Evolutionary conservation across 2,329 filamentous ascomycete genomes (phyloP), one percentile per base, ranked within the genome.

Genomic region (Proliferodiscus dingleyae): DNA sequence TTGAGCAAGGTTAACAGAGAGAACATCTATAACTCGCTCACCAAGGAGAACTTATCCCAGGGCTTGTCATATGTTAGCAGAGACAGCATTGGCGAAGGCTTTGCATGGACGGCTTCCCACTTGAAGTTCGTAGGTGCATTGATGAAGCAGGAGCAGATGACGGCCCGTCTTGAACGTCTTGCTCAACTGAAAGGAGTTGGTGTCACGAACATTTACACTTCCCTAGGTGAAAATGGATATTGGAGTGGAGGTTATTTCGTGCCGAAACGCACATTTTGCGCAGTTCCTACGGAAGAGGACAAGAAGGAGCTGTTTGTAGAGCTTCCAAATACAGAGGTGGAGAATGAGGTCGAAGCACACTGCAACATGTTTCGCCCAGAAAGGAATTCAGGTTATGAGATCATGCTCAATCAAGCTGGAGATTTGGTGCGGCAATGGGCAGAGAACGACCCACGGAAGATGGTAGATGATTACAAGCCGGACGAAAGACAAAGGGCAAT

Each of bases 101-200:
- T 88, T 54, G 77, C 75, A 15, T 95, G 88, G 82, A 79, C 90
- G 3, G 81, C 83, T 0, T 86, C 85, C 13, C 89, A 95, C 64
- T 78, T 95, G 41, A 87, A 88, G 28, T 95, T 95, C 58, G 85
- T 95, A 1, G 87, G 88, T 0, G 83, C 86, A 37, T 73, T 95
- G 2, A 76, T 89, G 54, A 83, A 85, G 43, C 80, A 81, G 13
- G 80, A 83, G 26, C 86, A 93, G 57, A 68, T 95, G 50, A 78
- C 76, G 45, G 74, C 77, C 34, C 75, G 89, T 13, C 69, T 94
- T 2, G 75, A 79, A 47, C 72, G 78, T 43, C 69, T 90, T 41
- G 75, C 77, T 0, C 64, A 72, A 2, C 71, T 85, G 1, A 74
- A 78, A 36, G 78, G 77, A 0, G 71, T 94, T 1, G 83, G 84